phyloP scores from a whole-genome alignment of 352 stramenopile genomes.

The Thalassiosira oceanica region DNA sequence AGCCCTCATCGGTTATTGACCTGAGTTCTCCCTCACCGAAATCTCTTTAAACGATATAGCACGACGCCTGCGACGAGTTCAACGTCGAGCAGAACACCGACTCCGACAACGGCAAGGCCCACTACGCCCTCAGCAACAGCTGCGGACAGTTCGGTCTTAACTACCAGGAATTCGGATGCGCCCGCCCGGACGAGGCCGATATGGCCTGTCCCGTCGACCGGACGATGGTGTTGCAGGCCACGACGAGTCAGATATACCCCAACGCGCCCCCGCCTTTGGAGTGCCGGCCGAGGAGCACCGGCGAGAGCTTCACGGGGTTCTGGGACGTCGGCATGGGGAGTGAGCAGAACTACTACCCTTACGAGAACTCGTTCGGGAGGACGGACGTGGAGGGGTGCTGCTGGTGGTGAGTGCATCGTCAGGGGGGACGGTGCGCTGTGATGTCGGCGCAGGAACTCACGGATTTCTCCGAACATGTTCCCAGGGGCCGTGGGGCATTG shows the following conservation, averaged over 20 bases:
- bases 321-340: constrained; percentile 26
- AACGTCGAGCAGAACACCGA: constrained; percentile 35
- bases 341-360: constrained; percentile 12
- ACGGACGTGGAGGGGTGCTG: constrained; percentile 37
- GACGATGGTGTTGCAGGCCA: constrained; percentile 26
- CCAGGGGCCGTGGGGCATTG: constrained; percentile 32
- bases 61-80: constrained; percentile 54
- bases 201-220: constrained; percentile 37
- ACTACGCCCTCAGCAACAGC: constrained; percentile 34
- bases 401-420: constrained; percentile 18
- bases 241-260: constrained; percentile 13
- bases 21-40: no score
- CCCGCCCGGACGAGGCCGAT: constrained; percentile 11
- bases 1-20: no score
- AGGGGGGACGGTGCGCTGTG: not conserved
- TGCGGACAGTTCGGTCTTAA: constrained; percentile 29
- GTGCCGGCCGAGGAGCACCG: constrained; percentile 13
- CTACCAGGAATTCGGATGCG: constrained; percentile 32
- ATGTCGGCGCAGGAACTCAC: no score
- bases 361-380: constrained; percentile 28
- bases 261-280: constrained; percentile 27
- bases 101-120: not conserved
- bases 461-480: not conserved
- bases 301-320: constrained; percentile 27
- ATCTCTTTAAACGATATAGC: no score